Evolutionary conservation across 192 early-diverging fungal species (phyloP).

Genomic region (Piromyces sp.): DNA sequence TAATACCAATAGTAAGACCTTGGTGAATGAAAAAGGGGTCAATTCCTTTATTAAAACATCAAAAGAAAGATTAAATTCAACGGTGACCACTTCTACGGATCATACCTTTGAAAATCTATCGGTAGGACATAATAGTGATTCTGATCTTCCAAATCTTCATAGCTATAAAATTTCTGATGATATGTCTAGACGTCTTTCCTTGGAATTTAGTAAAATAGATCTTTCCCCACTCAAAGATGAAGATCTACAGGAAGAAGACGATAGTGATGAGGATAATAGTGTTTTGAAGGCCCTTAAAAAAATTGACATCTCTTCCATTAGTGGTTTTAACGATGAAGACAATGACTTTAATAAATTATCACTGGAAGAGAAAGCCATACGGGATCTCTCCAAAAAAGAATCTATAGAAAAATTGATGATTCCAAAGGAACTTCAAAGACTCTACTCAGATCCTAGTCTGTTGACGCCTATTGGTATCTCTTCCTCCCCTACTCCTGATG

Average conservation of each 20-base stretch:
- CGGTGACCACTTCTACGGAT: neutral
- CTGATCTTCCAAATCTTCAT: no score
- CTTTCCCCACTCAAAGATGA: neutral
- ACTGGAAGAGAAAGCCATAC: no score
- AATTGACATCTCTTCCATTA: neutral
- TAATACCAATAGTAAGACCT: neutral
- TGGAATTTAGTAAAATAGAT: neutral
- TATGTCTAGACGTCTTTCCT: neutral
- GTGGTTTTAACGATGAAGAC: no score
- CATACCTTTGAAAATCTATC: neutral
- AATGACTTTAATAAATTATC: no score
- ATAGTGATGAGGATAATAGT: neutral
- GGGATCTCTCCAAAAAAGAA: no score
- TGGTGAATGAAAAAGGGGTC: neutral
- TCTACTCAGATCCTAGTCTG: no score
- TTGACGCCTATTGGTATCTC: no score
- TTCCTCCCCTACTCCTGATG: no score
- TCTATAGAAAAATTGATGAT: no score
- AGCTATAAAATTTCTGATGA: neutral
- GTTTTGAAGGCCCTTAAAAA: neutral
- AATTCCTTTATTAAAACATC: neutral
- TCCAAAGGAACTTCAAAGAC: no score
- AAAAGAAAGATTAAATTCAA: neutral
- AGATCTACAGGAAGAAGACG: neutral
- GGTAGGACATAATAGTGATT: neutral